These are phyloP conservation scores for Echium plantagineum DNA, from an alignment of 257 asterid genomes.

Conservation along the genomic window DNA sequence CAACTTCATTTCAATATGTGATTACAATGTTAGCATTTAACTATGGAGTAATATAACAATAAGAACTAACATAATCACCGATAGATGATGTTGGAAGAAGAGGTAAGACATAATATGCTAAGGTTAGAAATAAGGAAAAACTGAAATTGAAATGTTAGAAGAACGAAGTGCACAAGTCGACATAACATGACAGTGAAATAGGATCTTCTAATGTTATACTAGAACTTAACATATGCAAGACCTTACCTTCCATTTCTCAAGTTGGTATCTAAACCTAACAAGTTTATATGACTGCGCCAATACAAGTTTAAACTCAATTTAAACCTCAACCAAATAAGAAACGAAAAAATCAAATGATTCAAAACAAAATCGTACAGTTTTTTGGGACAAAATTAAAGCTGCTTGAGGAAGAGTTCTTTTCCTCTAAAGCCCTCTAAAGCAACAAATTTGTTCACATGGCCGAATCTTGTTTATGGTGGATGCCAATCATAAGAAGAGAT, in stretches of 20 bases:
- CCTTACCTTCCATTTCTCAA: conserved; percentile 77
- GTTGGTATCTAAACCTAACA: conserved; percentile 64
- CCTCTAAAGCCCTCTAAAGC: too few species aligned
- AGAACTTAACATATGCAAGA: conserved; percentile 6
- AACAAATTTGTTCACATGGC: too few species aligned
- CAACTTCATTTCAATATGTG: neutral
- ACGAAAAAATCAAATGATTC: too few species aligned
- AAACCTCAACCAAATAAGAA: too few species aligned
- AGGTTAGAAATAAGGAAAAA: neutral
- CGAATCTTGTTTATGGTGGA: too few species aligned
- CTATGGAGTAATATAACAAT: neutral
- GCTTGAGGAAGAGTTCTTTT: too few species aligned
- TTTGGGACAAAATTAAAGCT: too few species aligned
- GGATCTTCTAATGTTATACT: neutral
- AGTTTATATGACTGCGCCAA: too few species aligned
- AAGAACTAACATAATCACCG: neutral
- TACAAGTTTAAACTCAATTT: too few species aligned
- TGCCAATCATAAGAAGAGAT: too few species aligned
- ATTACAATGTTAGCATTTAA: too few species aligned
- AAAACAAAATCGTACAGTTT: too few species aligned
- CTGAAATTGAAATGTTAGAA: neutral
- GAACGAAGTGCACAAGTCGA: neutral
- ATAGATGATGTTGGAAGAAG: neutral
- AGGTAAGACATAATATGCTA: neutral
- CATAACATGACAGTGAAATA: neutral